A percentile compares a stretch with the other conserved stretches of the same genome.
Evolutionary conservation across 1,139 yeast species (phyloP).

Genomic region (Geotrichum siamense): DNA sequence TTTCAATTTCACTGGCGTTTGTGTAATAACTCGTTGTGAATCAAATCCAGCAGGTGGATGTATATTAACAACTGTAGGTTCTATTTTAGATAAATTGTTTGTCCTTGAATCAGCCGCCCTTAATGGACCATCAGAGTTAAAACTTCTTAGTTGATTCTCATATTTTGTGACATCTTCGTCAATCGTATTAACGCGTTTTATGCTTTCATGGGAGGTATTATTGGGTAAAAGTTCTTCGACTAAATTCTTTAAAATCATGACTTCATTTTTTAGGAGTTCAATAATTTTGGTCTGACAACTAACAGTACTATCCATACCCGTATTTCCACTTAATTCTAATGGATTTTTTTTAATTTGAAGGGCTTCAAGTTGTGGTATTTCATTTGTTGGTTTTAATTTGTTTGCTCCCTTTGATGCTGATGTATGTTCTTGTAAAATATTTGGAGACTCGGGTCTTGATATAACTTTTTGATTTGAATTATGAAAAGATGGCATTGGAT

Average conservation of each 20-base stretch:
- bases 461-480: neutral
- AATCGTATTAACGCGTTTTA: neutral
- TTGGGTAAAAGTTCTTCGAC: neutral
- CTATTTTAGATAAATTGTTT: neutral
- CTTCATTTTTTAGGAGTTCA: conserved; percentile 11
- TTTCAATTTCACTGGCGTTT: neutral
- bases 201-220: neutral
- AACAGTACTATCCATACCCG: too few relatives aligned
- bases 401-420: too few relatives aligned
- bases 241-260: neutral
- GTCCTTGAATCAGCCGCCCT: neutral
- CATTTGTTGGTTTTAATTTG: neutral
- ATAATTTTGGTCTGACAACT: conserved; percentile 9
- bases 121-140: neutral
- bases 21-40: neutral
- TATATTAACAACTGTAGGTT: neutral
- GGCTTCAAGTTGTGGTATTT: neutral
- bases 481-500: neutral
- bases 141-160: neutral
- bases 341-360: neutral
- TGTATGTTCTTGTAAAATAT: too few relatives aligned
- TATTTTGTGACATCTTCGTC: conserved; percentile 3
- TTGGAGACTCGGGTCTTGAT: neutral
- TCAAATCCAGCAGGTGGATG: neutral
- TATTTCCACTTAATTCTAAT: too few relatives aligned